A percentile compares a stretch with the other conserved stretches of the same genome.
Conservation (phyloP, 805 yeast genomes). For the Ogataea henricii region DNA sequence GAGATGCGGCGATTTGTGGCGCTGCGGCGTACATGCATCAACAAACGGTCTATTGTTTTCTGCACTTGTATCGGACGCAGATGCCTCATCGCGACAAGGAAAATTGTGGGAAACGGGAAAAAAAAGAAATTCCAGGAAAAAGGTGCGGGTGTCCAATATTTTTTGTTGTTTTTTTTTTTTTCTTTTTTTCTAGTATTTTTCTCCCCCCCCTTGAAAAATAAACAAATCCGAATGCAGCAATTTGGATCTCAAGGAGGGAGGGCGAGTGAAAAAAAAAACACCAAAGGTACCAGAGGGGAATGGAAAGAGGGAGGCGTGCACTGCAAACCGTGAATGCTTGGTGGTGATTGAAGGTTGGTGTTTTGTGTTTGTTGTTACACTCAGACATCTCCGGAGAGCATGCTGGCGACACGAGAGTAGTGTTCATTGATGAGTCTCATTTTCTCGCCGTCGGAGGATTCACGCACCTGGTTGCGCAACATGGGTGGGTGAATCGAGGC, state of each 20-base stretch:
- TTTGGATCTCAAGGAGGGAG: neutral
- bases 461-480: slow-evolving; percentile 1
- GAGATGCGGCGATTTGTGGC: neutral
- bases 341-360: no score
- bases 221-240: neutral
- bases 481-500: neutral
- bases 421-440: slow-evolving; percentile 15
- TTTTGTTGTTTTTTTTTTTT: neutral
- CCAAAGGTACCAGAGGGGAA: neutral
- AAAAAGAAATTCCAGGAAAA: neutral
- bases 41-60: neutral
- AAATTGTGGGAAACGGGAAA: neutral
- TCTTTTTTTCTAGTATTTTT: no score
- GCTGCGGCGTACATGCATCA: neutral
- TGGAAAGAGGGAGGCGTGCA: no score
- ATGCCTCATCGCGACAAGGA: neutral
- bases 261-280: neutral
- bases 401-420: slow-evolving; percentile 12
- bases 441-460: slow-evolving; percentile 7
- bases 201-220: no score
- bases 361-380: neutral
- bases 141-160: neutral
- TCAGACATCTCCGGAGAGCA: slow-evolving; percentile 9
- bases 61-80: neutral
- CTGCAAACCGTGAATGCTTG: neutral